Percentiles rank a stretch among this genome's conserved stretches.
Evolutionary conservation across 768 basidiomycete species (phyloP).

Genomic region (Hortiboletus campestris): DNA sequence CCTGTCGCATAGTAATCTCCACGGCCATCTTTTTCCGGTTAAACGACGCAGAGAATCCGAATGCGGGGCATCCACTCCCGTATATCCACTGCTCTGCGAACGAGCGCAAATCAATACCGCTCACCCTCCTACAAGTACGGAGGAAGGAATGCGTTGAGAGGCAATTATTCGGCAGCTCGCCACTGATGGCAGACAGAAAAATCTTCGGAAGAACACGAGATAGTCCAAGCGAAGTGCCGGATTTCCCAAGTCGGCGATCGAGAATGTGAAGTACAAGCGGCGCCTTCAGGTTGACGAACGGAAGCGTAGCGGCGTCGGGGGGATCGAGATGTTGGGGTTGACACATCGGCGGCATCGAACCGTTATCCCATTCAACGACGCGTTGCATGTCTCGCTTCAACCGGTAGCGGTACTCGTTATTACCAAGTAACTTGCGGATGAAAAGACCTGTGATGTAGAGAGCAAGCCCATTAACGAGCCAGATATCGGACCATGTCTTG

Average conservation of each 20-base stretch:
- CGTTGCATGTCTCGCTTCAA: constrained; percentile 96
- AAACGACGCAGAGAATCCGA: constrained; percentile 87
- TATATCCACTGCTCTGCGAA: constrained; percentile 99
- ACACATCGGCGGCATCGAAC: constrained; percentile 89
- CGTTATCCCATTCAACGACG: constrained; percentile 83
- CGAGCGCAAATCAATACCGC: constrained; percentile 81
- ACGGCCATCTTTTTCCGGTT: constrained; percentile 98
- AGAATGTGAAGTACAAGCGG: constrained; percentile 96
- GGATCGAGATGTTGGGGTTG: constrained; percentile 84
- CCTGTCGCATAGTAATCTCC: constrained; percentile 92
- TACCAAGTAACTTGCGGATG: constrained; percentile 83
- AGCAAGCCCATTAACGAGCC: constrained; percentile 95
- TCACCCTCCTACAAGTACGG: constrained; percentile 88
- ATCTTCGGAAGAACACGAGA: constrained; percentile 94
- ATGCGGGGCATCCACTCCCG: constrained; percentile 92
- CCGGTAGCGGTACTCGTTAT: constrained; percentile 94
- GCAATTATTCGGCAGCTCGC: constrained; percentile 81
- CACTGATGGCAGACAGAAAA: constrained; percentile 90
- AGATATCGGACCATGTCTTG: constrained; percentile 89
- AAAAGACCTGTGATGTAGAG: constrained; percentile 89
- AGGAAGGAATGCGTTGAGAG: constrained; percentile 90
- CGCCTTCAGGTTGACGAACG: constrained; percentile 93
- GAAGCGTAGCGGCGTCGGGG: constrained; percentile 72
- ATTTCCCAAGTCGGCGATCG: constrained; percentile 90
- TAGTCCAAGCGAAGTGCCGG: constrained; percentile 91